phyloP scores from a whole-genome alignment of 202 grass and related monocot species.

The Carex arenaria region DNA sequence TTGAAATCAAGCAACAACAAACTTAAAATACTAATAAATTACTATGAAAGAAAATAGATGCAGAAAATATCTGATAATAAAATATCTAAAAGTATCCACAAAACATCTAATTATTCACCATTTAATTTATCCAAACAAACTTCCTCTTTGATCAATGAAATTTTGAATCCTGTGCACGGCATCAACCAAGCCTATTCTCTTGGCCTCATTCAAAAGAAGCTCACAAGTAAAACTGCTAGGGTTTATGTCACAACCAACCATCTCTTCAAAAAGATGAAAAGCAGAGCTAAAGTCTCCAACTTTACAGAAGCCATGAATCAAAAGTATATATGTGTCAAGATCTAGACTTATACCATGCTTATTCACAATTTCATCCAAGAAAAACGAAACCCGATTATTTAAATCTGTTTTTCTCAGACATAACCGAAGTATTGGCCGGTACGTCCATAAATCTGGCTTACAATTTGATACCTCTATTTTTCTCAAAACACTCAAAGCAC shows the following conservation, averaged over 20 bases:
- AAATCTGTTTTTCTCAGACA: constrained; percentile 50
- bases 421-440: constrained; percentile 57
- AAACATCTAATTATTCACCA: background rate
- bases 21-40: background rate
- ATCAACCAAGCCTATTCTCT: constrained; percentile 44
- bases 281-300: constrained; percentile 49
- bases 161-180: constrained; percentile 40
- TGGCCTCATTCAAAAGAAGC: constrained; percentile 53
- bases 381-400: constrained; percentile 25
- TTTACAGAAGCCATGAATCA: constrained; percentile 74
- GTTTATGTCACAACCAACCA: constrained; percentile 60
- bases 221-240: constrained; percentile 56
- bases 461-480: constrained; percentile 56
- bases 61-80: background rate
- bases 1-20: background rate
- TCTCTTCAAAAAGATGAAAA: constrained; percentile 69
- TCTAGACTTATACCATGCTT: constrained; percentile 65
- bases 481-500: constrained; percentile 49
- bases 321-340: constrained; percentile 66
- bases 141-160: constrained; percentile 34
- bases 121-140: background rate
- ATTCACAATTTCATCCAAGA: constrained; percentile 47
- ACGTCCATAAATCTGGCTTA: constrained; percentile 78
- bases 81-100: background rate
- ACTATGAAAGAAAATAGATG: background rate